Conservation (phyloP, 2,329 filamentous ascomycete species). For the Xylogone sp. region DNA sequence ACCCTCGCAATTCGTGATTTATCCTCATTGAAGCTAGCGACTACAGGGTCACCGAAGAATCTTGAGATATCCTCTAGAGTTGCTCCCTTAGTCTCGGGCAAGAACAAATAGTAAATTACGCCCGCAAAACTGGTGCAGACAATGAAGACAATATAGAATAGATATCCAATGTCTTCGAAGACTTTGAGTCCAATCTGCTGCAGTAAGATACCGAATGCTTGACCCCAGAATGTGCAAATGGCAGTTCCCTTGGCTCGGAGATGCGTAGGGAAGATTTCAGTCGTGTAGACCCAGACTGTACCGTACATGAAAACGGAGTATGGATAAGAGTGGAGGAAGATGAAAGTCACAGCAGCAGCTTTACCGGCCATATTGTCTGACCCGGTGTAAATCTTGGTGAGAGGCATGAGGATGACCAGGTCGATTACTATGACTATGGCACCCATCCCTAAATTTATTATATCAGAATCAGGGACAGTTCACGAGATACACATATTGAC, state of each 20-base stretch:
- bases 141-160: conserved; percentile 10
- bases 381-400: conserved; percentile 14
- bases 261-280: conserved; percentile 25
- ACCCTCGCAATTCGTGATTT: conserved; percentile 2
- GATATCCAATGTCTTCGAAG: conserved; percentile 6
- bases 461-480: not conserved
- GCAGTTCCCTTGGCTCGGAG: conserved; percentile 16
- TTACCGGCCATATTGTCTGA: conserved; percentile 7
- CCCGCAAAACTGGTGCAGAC: conserved; percentile 4
- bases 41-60: conserved; percentile 4
- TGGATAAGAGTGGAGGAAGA: conserved; percentile 9
- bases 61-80: conserved; percentile 4
- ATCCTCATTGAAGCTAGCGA: conserved; percentile 3
- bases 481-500: not conserved
- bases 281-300: conserved; percentile 26
- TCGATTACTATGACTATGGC: conserved; percentile 21
- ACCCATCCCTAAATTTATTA: conserved; percentile 19
- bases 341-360: conserved; percentile 9
- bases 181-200: conserved; percentile 3
- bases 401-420: conserved; percentile 24
- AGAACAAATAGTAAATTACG: conserved; percentile 3
- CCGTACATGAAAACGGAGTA: conserved; percentile 13
- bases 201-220: conserved; percentile 5
- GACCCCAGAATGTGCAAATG: conserved; percentile 7
- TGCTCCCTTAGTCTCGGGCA: conserved; percentile 4